Percentiles rank a stretch among this genome's conserved stretches.
Conservation (phyloP, 306 rosid species). For the Lablab purpureus region DNA sequence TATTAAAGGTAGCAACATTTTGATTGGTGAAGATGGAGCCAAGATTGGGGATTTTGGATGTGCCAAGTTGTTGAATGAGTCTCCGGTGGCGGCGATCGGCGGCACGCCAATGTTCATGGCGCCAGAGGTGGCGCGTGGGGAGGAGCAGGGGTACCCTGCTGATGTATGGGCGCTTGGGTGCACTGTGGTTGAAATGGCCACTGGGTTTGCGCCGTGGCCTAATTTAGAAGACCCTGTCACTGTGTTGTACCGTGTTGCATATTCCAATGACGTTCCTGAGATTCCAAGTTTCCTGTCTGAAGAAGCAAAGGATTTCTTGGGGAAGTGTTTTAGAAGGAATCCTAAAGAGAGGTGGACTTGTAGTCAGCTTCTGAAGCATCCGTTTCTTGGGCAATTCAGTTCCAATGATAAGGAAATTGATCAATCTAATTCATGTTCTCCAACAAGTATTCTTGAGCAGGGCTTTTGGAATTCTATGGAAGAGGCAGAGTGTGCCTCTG, state of each 20-base stretch:
- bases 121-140: constrained; percentile 94
- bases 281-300: constrained; percentile 78
- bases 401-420: constrained; percentile 47
- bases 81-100: neutral
- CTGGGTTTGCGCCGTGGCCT: constrained; percentile 79
- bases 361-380: constrained; percentile 75
- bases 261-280: constrained; percentile 70
- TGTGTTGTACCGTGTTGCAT: constrained; percentile 67
- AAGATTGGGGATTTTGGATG: constrained; percentile 94
- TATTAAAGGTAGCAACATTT: constrained; percentile 81
- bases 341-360: constrained; percentile 82
- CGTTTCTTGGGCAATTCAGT: constrained; percentile 64
- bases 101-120: constrained; percentile 98
- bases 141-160: constrained; percentile 72
- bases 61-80: constrained; percentile 52
- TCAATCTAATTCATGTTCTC: constrained; percentile 66
- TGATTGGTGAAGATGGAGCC: constrained; percentile 62
- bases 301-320: constrained; percentile 82
- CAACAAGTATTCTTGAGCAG: constrained; percentile 89
- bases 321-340: constrained; percentile 74
- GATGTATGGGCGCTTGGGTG: constrained; percentile 97
- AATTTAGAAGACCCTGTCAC: constrained; percentile 64
- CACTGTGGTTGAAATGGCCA: constrained; percentile 80
- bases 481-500: constrained; percentile 47
- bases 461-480: constrained; percentile 74